Evolutionary conservation across 345 rosid species (phyloP), one percentile per base, ranked within the genome.

Genomic region (Eucalyptus erythrocorys): DNA sequence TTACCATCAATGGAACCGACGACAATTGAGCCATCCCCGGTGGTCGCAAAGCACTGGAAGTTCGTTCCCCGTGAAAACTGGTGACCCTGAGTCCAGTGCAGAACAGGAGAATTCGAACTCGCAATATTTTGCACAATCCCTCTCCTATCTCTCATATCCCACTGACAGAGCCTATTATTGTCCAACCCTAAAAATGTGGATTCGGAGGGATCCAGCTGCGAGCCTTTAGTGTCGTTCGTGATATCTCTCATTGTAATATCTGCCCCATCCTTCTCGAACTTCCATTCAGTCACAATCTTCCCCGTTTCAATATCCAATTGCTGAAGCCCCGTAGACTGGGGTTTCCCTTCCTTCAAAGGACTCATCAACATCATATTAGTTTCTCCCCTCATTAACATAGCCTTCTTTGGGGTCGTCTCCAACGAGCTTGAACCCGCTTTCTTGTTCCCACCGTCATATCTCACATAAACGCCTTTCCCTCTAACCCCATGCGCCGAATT

Each of bases 321-420:
- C 93, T 95, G 93, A 89, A 97, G 90, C 89, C 96, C 98, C 2
- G 93, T 87, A 5, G 98, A 89, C 17, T 95, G 93, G 19, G 97
- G 96, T 85, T 93, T 95, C 89, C 97, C 99, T 87, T 92, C 95
- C 68, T 93, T 94, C 82, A 93, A 90, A 2, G 99, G 99, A 92
- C 98, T 96, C 98, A 95, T 96, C 80, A 97, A 93, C 99, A 97
- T 96, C 98, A 96, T 96, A 90, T 96, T 97, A 3, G 98, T 97
- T 93, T 97, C 99, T 5, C 94, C 99, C 88, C 98, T 95, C 99
- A 97, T 97, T 66, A 97, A 89, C 93, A 97, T 92, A 5, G 95
- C 96, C 94, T 97, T 97, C 88, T 94, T 95, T 2, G 98, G 98
- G 7, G 98, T 95, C 2, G 93, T 91, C 57, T 92, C 89, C 48